Percentiles rank a stretch among this genome's conserved stretches.
Evolutionary conservation across 306 rosid genomes (phyloP).

Genomic region (Vigna mungo): DNA sequence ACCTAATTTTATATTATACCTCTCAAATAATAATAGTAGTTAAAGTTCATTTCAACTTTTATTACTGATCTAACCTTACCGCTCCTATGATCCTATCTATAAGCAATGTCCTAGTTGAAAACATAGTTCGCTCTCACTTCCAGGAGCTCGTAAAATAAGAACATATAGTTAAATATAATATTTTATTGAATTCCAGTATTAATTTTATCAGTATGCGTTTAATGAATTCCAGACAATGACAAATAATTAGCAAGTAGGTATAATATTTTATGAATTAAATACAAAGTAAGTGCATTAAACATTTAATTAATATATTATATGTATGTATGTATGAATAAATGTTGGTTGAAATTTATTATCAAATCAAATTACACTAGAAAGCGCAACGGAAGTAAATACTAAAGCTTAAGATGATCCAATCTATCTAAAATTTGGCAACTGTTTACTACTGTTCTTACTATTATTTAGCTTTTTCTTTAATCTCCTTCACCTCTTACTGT

Average conservation of each 20-base stretch:
- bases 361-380: not conserved
- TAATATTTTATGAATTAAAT: not conserved
- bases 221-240: not conserved
- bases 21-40: no score
- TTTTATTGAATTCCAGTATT: no score
- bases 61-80: no score
- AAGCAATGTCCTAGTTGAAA: not conserved
- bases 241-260: not conserved
- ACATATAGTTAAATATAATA: not conserved
- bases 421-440: no score
- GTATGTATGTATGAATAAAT: not conserved
- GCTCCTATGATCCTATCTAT: no score
- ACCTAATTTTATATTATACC: no score
- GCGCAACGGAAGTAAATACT: not conserved
- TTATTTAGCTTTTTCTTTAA: no score
- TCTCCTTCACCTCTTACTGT: no score
- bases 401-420: no score
- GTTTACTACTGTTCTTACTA: no score
- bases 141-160: not conserved
- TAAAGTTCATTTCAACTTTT: no score
- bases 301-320: not conserved
- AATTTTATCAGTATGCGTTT: not conserved
- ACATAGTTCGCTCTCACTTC: not conserved
- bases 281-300: not conserved
- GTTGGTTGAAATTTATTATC: not conserved